Base-by-base conservation (phyloP, 2,329 filamentous ascomycete species). In the Colletotrichum brevisporum region DNA sequence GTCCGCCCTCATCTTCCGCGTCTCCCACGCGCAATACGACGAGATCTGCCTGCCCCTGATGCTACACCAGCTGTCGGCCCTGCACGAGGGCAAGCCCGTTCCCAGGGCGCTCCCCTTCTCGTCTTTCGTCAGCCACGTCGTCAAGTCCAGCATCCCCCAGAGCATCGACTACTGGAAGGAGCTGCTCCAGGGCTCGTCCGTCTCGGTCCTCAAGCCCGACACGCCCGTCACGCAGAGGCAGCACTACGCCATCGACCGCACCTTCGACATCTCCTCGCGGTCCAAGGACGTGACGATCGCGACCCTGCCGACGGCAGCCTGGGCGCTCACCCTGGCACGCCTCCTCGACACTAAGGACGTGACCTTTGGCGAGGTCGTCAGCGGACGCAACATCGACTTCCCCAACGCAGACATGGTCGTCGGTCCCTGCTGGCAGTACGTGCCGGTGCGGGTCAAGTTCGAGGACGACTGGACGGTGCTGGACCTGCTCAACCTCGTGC, bases 1-100 rank as follows among this genome's bases (percentile, higher is more conserved):
- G 36, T 82, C 79, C 41, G 83, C 80, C 55, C 85, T 92, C 15
- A 80, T 87, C 67, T 84, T 91, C 75, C 86, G 90, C 64, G 85
- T 92, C 63, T 92, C 90, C 0, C 90, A 92, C 76, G 88, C 90
- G 0, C 90, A 92, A 72, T 92, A 92, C 74, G 90, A 92, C 71
- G 90, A 90, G 71, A 89, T 92, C 24, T 92, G 88, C 72, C 83
- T 92, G 9, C 87, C 89, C 0, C 80, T 84, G n/a, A 84, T 92
- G 21, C 84, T 92, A 66, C 83, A 83, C 18, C 88, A 91, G 74
- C 85, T 92, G 48, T 87, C 86, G 3, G 82, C 84, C 0, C 80
- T 90, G 6, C 90, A 82, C 69, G 75, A 81, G 31, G 76, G 73
- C 45, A 71, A 72, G 48, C 71, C 77, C 0, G 75, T 77, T 0